phyloP scores from a whole-genome alignment of 2,329 filamentous ascomycete species.

The Neonectria magnoliae region DNA sequence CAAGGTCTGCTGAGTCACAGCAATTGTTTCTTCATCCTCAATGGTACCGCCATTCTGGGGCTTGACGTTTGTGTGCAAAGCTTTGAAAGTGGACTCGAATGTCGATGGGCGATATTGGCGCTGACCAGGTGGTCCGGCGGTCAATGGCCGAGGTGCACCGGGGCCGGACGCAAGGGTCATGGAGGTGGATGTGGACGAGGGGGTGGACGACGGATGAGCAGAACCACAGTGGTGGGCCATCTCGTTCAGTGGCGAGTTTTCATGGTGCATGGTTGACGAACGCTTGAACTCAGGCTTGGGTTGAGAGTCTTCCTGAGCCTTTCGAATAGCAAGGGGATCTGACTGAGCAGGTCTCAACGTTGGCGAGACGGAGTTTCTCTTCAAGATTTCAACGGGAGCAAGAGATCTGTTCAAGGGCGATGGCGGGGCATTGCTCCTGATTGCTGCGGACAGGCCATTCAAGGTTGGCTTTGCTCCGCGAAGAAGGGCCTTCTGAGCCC shows the following conservation, averaged over 20 bases:
- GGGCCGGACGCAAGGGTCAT: constrained; percentile 46
- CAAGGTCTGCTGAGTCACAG: constrained; percentile 36
- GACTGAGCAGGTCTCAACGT: constrained; percentile 16
- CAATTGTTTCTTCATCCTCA: constrained; percentile 39
- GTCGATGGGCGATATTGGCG: constrained; percentile 59
- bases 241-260: constrained; percentile 25
- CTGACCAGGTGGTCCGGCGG: constrained; percentile 64
- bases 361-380: constrained; percentile 11
- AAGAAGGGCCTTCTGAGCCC: constrained; percentile 58
- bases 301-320: constrained; percentile 21
- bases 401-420: constrained; percentile 17
- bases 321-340: constrained; percentile 26
- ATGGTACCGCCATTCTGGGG: constrained; percentile 39
- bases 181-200: constrained; percentile 8
- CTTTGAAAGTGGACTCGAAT: constrained; percentile 52
- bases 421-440: constrained; percentile 25
- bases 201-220: constrained; percentile 24
- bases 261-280: constrained; percentile 14
- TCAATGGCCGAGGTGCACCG: constrained; percentile 61
- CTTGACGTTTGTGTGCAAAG: constrained; percentile 42
- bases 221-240: constrained; percentile 25
- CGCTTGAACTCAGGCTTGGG: constrained; percentile 18
- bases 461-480: constrained; percentile 42
- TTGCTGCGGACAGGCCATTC: constrained; percentile 20
- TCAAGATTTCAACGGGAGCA: constrained; percentile 22